A percentile compares a stretch with the other conserved stretches of the same genome.
phyloP scores from a whole-genome alignment of 257 asterid genomes.

The Solanum sitiens region DNA sequence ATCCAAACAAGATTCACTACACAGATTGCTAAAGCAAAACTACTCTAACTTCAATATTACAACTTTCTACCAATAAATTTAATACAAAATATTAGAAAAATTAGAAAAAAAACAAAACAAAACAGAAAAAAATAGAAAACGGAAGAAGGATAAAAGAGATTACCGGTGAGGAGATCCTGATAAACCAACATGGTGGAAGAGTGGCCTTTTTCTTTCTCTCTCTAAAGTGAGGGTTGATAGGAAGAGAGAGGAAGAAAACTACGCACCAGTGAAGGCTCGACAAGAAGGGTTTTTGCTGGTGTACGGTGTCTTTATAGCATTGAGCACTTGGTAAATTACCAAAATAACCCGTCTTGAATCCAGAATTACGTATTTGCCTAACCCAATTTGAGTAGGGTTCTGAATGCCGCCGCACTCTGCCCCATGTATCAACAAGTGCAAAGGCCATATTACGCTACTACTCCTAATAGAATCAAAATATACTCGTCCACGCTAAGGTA shows the following conservation, averaged over 20 bases:
- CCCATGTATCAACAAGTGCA: background rate
- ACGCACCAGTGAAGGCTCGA: background rate
- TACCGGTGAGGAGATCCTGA: slow-evolving; percentile 33
- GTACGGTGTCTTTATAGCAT: background rate
- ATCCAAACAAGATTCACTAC: background rate
- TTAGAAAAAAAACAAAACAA: background rate
- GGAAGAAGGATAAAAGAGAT: background rate
- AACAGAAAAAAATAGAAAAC: background rate
- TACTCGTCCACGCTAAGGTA: no score
- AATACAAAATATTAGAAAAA: background rate
- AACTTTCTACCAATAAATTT: background rate
- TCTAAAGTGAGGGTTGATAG: background rate
- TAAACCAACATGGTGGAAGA: slow-evolving; percentile 47
- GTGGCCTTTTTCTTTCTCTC: background rate
- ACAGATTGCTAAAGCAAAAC: background rate
- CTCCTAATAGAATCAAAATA: no score
- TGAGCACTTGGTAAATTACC: background rate
- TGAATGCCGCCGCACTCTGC: background rate
- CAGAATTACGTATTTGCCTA: background rate
- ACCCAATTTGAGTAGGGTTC: background rate
- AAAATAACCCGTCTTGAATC: background rate
- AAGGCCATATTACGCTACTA: no score
- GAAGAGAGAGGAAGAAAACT: background rate
- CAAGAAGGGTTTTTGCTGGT: background rate
- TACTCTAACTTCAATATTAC: background rate